Percentiles rank a stretch among this genome's conserved stretches.
phyloP scores from a whole-genome alignment of 2,329 filamentous ascomycete genomes.

The Aspergillus floridensis region DNA sequence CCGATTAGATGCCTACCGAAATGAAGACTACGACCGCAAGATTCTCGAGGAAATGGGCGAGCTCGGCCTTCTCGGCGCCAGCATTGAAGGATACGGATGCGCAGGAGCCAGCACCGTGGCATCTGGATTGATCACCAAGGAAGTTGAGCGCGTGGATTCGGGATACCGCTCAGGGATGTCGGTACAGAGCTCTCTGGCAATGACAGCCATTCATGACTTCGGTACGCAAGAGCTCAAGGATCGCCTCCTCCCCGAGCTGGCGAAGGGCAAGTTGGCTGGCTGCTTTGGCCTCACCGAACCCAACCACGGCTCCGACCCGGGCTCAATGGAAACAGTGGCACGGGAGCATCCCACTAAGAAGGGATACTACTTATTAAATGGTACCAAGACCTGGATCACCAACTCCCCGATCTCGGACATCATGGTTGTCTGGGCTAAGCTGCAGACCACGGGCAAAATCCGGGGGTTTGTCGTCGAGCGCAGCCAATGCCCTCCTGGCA shows the following conservation, averaged over 20 bases:
- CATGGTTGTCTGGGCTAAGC: slow-evolving; percentile 86
- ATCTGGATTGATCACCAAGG: slow-evolving; percentile 83
- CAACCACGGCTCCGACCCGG: slow-evolving; percentile 88
- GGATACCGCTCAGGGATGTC: slow-evolving; percentile 92
- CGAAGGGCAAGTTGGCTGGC: slow-evolving; percentile 76
- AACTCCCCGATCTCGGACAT: slow-evolving; percentile 88
- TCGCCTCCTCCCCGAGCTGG: slow-evolving; percentile 74
- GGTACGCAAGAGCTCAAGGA: slow-evolving; percentile 86
- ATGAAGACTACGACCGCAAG: slow-evolving; percentile 80
- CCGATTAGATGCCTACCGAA: slow-evolving; percentile 71
- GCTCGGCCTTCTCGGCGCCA: slow-evolving; percentile 81
- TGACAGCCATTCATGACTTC: slow-evolving; percentile 88
- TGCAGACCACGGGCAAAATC: slow-evolving; percentile 89
- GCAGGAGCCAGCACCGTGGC: slow-evolving; percentile 85
- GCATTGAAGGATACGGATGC: slow-evolving; percentile 82
- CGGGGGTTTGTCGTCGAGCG: slow-evolving; percentile 88
- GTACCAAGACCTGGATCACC: slow-evolving; percentile 92
- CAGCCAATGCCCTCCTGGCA: slow-evolving; percentile 78
- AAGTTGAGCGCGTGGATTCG: slow-evolving; percentile 86
- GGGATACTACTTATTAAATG: slow-evolving; percentile 75
- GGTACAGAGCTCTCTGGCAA: slow-evolving; percentile 86
- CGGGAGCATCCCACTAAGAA: slow-evolving; percentile 79
- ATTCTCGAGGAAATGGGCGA: slow-evolving; percentile 92
- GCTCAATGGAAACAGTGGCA: slow-evolving; percentile 85
- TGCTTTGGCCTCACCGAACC: slow-evolving; percentile 90